Percentiles rank a stretch among this genome's conserved stretches.
phyloP scores from a whole-genome alignment of 2,329 filamentous ascomycete species.

The Sarocladiaceae sp. region DNA sequence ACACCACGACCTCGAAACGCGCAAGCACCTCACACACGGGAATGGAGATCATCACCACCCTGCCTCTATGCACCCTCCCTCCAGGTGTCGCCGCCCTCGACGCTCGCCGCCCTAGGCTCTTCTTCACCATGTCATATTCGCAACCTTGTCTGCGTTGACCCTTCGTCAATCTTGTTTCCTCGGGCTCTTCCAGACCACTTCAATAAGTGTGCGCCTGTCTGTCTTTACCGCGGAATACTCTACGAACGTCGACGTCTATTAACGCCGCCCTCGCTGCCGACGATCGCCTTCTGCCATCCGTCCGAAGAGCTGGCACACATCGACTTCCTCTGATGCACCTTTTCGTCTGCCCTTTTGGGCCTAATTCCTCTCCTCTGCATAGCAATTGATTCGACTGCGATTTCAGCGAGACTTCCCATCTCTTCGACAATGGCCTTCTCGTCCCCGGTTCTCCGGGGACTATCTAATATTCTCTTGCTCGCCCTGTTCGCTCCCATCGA shows the following conservation, averaged over 20 bases:
- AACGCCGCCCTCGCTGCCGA: no score
- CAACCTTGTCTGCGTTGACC: not conserved
- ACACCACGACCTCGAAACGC: no score
- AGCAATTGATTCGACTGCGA: not conserved
- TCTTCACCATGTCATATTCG: conserved; percentile 2
- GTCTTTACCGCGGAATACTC: not conserved
- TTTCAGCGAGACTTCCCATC: not conserved
- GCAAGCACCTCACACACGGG: no score
- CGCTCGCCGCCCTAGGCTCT: no score
- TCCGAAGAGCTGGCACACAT: no score
- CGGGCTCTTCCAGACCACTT: no score
- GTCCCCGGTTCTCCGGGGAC: not conserved
- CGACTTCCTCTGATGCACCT: conserved; percentile 2
- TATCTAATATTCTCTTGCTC: not conserved
- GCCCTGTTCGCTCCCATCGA: conserved; percentile 10
- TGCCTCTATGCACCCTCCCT: not conserved
- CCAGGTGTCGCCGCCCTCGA: conserved; percentile 3
- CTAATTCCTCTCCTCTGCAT: not conserved
- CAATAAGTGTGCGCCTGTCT: not conserved
- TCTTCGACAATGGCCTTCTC: not conserved
- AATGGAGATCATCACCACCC: no score
- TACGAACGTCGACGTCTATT: no score
- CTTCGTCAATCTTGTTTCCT: no score
- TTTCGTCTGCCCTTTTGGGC: not conserved
- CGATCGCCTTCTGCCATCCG: no score